These are phyloP conservation scores for Yamadazyma diddensiae DNA, from an alignment of 1,139 yeast genomes.

Conservation along the genomic window DNA sequence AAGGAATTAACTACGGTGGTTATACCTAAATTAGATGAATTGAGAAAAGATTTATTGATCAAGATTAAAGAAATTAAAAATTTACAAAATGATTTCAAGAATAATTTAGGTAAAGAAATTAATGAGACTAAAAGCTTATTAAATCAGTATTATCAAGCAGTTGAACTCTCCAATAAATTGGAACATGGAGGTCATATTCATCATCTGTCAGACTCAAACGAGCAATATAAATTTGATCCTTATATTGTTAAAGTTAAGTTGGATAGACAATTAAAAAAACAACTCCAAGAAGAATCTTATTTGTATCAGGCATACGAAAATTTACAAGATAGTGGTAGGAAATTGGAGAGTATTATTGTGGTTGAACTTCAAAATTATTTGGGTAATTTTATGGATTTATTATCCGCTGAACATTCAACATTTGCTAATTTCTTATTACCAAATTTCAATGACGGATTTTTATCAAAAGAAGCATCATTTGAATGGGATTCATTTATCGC, in stretches of 20 bases:
- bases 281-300: slow-evolving; percentile 79
- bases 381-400: slow-evolving; percentile 63
- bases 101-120: slow-evolving; percentile 67
- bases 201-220: slow-evolving; percentile 18
- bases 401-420: slow-evolving; percentile 67
- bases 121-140: slow-evolving; percentile 57
- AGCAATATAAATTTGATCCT: slow-evolving; percentile 60
- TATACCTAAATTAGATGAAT: slow-evolving; percentile 82
- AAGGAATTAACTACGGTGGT: slow-evolving; percentile 68
- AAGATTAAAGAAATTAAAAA: slow-evolving; percentile 86
- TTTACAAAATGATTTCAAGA: slow-evolving; percentile 78
- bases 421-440: slow-evolving; percentile 65
- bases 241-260: slow-evolving; percentile 67
- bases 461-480: slow-evolving; percentile 70
- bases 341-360: slow-evolving; percentile 84
- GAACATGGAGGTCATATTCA: slow-evolving; percentile 24
- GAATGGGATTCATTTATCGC: slow-evolving; percentile 89
- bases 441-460: slow-evolving; percentile 68
- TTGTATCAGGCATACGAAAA: slow-evolving; percentile 85
- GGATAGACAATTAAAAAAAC: slow-evolving; percentile 75
- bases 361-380: slow-evolving; percentile 82
- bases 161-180: slow-evolving; percentile 34
- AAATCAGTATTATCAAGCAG: slow-evolving; percentile 43
- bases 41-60: slow-evolving; percentile 74
- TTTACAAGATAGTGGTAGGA: slow-evolving; percentile 83